Conservation (phyloP, 2,329 filamentous ascomycete species). For the Tolypocladium tundrense region DNA sequence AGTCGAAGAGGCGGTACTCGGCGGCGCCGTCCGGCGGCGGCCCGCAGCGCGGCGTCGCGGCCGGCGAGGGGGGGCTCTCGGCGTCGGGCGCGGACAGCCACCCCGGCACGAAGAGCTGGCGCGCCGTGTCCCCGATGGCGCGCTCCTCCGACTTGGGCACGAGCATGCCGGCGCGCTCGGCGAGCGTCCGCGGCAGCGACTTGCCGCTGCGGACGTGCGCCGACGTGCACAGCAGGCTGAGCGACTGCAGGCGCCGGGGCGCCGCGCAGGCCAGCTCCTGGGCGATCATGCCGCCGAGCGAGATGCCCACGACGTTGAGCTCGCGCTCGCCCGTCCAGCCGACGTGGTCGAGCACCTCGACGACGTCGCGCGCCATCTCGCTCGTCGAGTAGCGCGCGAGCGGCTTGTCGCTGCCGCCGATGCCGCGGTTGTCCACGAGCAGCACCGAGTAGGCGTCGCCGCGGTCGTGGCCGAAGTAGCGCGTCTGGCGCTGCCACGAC, state of each 20-base stretch:
- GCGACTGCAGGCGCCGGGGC: constrained; percentile 41
- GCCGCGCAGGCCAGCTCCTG: constrained; percentile 61
- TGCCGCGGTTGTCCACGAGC: constrained; percentile 75
- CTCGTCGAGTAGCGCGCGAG: constrained; percentile 67
- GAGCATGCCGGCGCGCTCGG: constrained; percentile 43
- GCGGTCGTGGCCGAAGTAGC: constrained; percentile 67
- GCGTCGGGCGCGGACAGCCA: constrained; percentile 55
- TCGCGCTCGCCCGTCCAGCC: constrained; percentile 48
- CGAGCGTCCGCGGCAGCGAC: constrained; percentile 54
- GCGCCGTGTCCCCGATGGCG: constrained; percentile 53
- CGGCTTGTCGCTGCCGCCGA: constrained; percentile 72
- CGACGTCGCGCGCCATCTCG: constrained; percentile 70
- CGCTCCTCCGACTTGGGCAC: constrained; percentile 62
- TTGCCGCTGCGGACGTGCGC: constrained; percentile 50
- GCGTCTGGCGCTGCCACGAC: constrained; percentile 75
- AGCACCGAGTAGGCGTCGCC: constrained; percentile 61
- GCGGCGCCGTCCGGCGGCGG: constrained; percentile 9
- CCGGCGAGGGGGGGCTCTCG: constrained; percentile 37
- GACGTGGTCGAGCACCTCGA: constrained; percentile 60
- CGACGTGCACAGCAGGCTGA: constrained; percentile 53
- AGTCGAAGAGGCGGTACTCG: constrained; percentile 49
- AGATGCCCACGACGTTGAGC: constrained; percentile 65
- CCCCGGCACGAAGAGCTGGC: constrained; percentile 51
- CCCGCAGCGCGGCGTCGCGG: constrained; percentile 28
- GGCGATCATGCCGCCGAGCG: constrained; percentile 86